Conservation (phyloP, 2,329 filamentous ascomycete genomes). For the Penicillium brevicompactum region DNA sequence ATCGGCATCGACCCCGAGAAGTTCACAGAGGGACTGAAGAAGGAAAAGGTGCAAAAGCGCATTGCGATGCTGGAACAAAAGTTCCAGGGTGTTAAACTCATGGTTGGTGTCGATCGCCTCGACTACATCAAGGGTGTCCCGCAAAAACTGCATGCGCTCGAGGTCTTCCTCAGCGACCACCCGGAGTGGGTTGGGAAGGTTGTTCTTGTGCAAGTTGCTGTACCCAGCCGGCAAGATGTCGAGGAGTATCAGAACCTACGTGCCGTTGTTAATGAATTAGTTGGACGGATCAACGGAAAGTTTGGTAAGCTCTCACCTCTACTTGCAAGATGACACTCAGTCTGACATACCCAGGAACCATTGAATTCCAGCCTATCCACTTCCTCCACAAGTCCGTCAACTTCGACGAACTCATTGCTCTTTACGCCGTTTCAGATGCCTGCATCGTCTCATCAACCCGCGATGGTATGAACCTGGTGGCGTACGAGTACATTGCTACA, state of each 20-base stretch:
- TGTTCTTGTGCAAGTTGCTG: conserved; percentile 91
- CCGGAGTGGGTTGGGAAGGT: conserved; percentile 98
- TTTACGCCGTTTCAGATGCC: conserved; percentile 90
- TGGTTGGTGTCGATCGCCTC: conserved; percentile 92
- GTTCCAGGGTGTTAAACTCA: conserved; percentile 93
- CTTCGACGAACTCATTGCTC: conserved; percentile 90
- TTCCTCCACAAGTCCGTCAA: conserved; percentile 96
- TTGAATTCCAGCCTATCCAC: conserved; percentile 99
- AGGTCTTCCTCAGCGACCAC: conserved; percentile 95
- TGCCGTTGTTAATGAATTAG: conserved; percentile 93
- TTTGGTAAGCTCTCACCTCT: conserved; percentile 61
- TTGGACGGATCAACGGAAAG: conserved; percentile 94
- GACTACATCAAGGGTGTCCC: conserved; percentile 99
- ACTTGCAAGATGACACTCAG: conserved; percentile 13
- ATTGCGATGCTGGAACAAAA: conserved; percentile 84
- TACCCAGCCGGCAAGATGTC: conserved; percentile 91
- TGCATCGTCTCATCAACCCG: conserved; percentile 94
- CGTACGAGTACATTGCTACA: conserved; percentile 96
- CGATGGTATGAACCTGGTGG: conserved; percentile 98
- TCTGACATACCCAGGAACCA: conserved; percentile 61
- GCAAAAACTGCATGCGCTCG: conserved; percentile 93
- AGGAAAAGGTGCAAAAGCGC: conserved; percentile 81
- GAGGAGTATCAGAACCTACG: conserved; percentile 97
- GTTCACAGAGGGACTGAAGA: conserved; percentile 85
- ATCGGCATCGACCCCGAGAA: conserved; percentile 98